These are phyloP conservation scores for Ustilago lituana DNA, from an alignment of 1,284 basidiomycete species.

Conservation along the genomic window DNA sequence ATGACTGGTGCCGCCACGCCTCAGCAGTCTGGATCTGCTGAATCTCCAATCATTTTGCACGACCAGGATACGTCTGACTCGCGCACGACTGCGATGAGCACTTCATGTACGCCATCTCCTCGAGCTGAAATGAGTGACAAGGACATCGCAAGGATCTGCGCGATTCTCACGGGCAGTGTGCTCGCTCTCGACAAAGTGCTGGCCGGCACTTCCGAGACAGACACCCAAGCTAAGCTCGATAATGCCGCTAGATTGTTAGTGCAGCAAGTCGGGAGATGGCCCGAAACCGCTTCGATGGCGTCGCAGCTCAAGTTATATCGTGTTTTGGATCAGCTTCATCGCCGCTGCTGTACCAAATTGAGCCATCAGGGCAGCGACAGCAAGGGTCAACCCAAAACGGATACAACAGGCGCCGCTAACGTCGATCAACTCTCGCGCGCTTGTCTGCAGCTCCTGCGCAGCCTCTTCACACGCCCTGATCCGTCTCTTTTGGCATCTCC, in stretches of 20 bases:
- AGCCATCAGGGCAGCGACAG: slow-evolving; percentile 33
- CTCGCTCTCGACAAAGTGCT: slow-evolving; percentile 40
- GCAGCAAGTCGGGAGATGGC: slow-evolving; percentile 21
- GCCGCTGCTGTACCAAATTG: slow-evolving; percentile 37
- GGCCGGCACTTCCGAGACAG: slow-evolving; percentile 13
- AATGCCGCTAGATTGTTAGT: slow-evolving; percentile 12
- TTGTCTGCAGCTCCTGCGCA: slow-evolving; percentile 27
- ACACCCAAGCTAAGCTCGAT: slow-evolving; percentile 28
- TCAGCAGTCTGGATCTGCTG: neutral
- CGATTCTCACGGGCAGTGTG: slow-evolving; percentile 27
- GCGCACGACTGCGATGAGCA: neutral
- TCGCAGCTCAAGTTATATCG: slow-evolving; percentile 45
- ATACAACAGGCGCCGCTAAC: slow-evolving; percentile 11
- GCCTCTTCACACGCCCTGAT: slow-evolving; percentile 9
- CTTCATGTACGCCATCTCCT: neutral
- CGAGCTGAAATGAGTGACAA: slow-evolving; percentile 8
- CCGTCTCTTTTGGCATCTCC: neutral
- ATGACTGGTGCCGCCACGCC: slow-evolving; percentile 6
- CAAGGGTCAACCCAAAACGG: slow-evolving; percentile 31
- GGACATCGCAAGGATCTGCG: slow-evolving; percentile 24
- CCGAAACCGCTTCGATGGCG: slow-evolving; percentile 11
- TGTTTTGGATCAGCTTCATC: slow-evolving; percentile 43
- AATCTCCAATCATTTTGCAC: neutral
- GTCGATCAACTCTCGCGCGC: slow-evolving; percentile 30
- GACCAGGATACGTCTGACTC: neutral